A percentile compares a stretch with the other conserved stretches of the same genome.
Conservation (phyloP, 768 basidiomycete species). For the Tylopilus cervinicoccineus region DNA sequence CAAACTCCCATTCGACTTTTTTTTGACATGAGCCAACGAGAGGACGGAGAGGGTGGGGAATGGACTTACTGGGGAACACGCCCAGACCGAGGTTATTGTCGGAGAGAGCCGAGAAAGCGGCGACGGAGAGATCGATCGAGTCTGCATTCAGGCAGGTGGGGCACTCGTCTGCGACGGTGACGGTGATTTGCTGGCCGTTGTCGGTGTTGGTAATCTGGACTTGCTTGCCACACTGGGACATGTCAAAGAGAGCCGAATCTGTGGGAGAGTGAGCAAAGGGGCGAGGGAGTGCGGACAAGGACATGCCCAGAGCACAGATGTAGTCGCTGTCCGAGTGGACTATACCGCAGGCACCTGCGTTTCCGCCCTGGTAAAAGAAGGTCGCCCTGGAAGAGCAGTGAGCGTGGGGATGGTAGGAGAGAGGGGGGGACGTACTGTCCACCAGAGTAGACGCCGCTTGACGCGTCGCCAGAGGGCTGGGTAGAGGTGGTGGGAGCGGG, state of each 20-base stretch:
- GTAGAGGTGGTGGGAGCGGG: not conserved
- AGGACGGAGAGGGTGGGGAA: not conserved
- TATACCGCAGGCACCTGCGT: constrained; percentile 76
- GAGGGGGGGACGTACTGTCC: constrained; percentile 41
- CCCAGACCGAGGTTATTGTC: constrained; percentile 45
- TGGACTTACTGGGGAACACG: constrained; percentile 50
- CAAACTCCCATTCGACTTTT: constrained; percentile 29
- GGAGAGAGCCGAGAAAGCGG: constrained; percentile 56
- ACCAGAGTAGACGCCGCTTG: constrained; percentile 25
- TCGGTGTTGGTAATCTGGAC: constrained; percentile 65
- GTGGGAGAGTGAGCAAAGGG: constrained; percentile 5
- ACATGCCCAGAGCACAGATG: constrained; percentile 63
- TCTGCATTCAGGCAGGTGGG: constrained; percentile 65
- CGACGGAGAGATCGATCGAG: constrained; percentile 72
- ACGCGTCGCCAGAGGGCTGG: no score
- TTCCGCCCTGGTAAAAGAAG: constrained; percentile 67
- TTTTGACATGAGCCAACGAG: not conserved
- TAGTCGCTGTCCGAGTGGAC: constrained; percentile 50
- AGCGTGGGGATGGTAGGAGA: not conserved
- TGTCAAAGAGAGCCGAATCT: constrained; percentile 54
- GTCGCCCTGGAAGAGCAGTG: constrained; percentile 43
- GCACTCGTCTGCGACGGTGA: constrained; percentile 75
- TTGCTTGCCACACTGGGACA: constrained; percentile 58
- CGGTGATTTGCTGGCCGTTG: constrained; percentile 47
- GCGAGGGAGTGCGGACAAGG: not conserved